Base-by-base conservation (phyloP, 495 filamentous ascomycete genomes). In the Acidiella bohemica region DNA sequence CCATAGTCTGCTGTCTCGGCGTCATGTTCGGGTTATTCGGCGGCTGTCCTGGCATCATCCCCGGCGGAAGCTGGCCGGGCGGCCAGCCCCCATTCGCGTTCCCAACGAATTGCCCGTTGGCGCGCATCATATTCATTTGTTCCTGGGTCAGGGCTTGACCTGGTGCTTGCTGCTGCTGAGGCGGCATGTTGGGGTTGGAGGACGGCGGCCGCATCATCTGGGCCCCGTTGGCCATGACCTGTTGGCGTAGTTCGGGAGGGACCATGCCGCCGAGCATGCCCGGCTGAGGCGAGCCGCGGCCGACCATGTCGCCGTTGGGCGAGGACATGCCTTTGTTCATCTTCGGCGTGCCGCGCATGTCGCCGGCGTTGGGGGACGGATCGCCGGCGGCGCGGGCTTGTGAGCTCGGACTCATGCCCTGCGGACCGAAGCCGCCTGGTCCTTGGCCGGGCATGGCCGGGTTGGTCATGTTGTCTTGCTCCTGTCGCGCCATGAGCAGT, bases 401-500 rank as follows among this genome's bases (percentile, higher is more conserved):
- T 5, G 86, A 13, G 14, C 36, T 25, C 19, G 36, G 87, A 13
- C 88, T 95, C 44, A 80, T 79, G 39, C 82, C 77, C 51, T 78
- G 65, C 9, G 71, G 34, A 47, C 73, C 66, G 36, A 41, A 63
- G 44, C 73, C 78, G 36, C 71, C 71, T n/a, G n/a, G n/a, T n/a
- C n/a, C n/a, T 37, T 71, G 71, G 41, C 56, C 66, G 42, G 71
- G 67, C 42, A 73, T 73, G 41, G 76, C 76, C 19, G 75, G 70
- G 35, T 55, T 55, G 7, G 45, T 14, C 59, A 81, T 76, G 47
- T 64, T 81, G 50, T 95, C 86, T 63, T 95, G 88, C 60, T 96
- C 90, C 61, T 93, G 84, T 30, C 90, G 78, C 42, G 90, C 90
- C 87, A 94, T 92, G 71, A 95, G 79, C 53, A 97, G 65, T 17